These are phyloP conservation scores for Mycosphaerelloides madeirae DNA, from an alignment of 2,329 filamentous ascomycete species.

Conservation along the genomic window DNA sequence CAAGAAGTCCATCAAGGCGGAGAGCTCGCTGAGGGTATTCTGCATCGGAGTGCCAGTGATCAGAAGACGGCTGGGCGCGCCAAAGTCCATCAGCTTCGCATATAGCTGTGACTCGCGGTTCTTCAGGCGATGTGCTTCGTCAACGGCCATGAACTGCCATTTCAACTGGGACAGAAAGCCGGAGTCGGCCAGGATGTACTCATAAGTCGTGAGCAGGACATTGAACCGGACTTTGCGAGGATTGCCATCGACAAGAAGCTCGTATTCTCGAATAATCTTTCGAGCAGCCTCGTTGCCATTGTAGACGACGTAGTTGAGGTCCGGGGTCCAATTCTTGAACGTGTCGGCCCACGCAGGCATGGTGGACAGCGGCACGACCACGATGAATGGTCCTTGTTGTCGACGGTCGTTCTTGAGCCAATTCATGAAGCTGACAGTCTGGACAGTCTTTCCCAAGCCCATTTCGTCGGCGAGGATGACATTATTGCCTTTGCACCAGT, in stretches of 20 bases:
- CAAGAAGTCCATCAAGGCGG: conserved; percentile 89
- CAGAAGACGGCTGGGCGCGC: conserved; percentile 78
- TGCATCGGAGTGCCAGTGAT: conserved; percentile 98
- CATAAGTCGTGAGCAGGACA: conserved; percentile 94
- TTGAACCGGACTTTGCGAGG: conserved; percentile 91
- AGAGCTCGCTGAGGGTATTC: conserved; percentile 89
- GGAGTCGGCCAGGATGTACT: conserved; percentile 86
- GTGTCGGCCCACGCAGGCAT: conserved; percentile 98
- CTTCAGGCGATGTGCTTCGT: conserved; percentile 94
- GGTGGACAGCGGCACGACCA: conserved; percentile 94
- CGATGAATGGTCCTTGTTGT: conserved; percentile 92
- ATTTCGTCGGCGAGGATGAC: conserved; percentile 98
- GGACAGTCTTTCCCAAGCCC: conserved; percentile 96
- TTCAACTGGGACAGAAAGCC: conserved; percentile 83
- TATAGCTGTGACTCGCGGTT: conserved; percentile 95
- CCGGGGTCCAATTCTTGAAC: conserved; percentile 92
- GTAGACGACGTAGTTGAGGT: conserved; percentile 95
- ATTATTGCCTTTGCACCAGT: conserved; percentile 91
- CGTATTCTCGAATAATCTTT: conserved; percentile 81
- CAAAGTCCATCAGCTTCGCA: conserved; percentile 76
- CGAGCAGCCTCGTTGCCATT: conserved; percentile 84
- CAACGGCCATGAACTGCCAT: conserved; percentile 95
- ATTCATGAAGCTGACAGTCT: conserved; percentile 94
- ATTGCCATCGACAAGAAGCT: conserved; percentile 81
- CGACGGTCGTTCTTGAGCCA: conserved; percentile 87